phyloP scores from a whole-genome alignment of 169 alveolate genomes.

The Plasmodium vivax region DNA sequence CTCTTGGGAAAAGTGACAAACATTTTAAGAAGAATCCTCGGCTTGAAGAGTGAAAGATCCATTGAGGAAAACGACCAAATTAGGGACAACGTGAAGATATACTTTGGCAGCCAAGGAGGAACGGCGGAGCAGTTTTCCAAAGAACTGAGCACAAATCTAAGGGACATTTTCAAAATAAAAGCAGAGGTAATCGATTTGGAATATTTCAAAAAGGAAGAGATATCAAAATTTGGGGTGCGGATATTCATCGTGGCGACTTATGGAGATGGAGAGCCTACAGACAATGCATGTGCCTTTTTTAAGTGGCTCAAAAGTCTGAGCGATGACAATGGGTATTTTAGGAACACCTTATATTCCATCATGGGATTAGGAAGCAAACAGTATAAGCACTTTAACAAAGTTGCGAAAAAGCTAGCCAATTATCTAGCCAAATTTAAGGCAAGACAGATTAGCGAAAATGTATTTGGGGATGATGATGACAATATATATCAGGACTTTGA shows the following conservation, averaged over 20 bases:
- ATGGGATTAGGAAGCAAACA: conserved; percentile 86
- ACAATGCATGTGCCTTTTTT: conserved; percentile 82
- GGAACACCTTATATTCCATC: conserved; percentile 73
- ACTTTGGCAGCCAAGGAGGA: conserved; percentile 82
- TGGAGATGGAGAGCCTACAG: conserved; percentile 89
- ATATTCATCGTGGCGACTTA: conserved; percentile 85
- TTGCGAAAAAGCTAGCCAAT: conserved; percentile 77
- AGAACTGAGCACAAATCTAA: conserved; percentile 47
- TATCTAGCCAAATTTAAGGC: conserved; percentile 77
- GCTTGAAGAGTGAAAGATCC: background rate
- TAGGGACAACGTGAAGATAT: conserved; percentile 68
- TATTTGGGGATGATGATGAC: conserved; percentile 81
- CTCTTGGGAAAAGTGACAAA: background rate
- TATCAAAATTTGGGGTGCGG: conserved; percentile 48
- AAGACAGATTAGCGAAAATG: conserved; percentile 71
- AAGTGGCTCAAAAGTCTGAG: conserved; percentile 77
- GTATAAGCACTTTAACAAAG: conserved; percentile 80
- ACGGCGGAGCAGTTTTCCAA: conserved; percentile 79
- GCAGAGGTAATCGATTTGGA: conserved; percentile 76
- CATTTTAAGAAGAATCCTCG: background rate
- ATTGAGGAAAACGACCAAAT: conserved; percentile 11
- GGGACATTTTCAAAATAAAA: conserved; percentile 36
- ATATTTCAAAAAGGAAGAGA: conserved; percentile 74
- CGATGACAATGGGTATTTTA: conserved; percentile 43
- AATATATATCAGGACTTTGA: conserved; percentile 84